Base-by-base conservation (phyloP, 768 basidiomycete species). In the Roridomyces roridus region DNA sequence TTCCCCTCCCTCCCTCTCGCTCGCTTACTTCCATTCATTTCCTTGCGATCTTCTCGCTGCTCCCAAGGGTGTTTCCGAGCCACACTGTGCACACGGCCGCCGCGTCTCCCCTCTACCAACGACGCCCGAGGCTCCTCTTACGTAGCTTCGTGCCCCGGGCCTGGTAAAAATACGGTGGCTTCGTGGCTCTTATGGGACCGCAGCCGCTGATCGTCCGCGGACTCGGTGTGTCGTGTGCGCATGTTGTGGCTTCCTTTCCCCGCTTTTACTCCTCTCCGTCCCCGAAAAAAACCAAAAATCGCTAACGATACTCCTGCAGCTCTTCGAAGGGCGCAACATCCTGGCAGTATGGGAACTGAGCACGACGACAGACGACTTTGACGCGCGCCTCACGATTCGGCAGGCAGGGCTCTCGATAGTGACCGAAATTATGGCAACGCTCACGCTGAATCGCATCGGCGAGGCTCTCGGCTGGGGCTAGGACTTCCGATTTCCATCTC, bases 381-480 rank as follows among this genome's bases (percentile, higher is more conserved):
- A 79, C 57, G 89, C 89, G 5, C 78, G 79, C 46, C 73, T 92
- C 46, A 84, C 80, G 17, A 75, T 93, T 66, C 81, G 75, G 61
- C 76, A 81, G 12, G 71, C 81, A 26, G 86, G 82, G 39, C 78
- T 92, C 50, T 70, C 80, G 21, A 68, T 90, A 56, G 79, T 90
- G 53, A 93, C 91, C 9, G 91, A 93, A 70, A 84, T 93, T 62
- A 69, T 92, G 63, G 88, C 91, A 10, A 89, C 88, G 4, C 81
- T 93, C 51, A 79, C 82, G 46, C 77, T 93, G 46, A 90, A 90
- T 67, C 85, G 88, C 28, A 89, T 92, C 79, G 81, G 88, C 24
- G 77, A 80, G 56, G 73, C 75, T 23, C 68, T 90, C 28, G 77
- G 77, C 51, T 92, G 90, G 89, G 68, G 63, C 67, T 54, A 25